A percentile compares a stretch with the other conserved stretches of the same genome.
Evolutionary conservation across 257 asterid genomes (phyloP).

Genomic region (Salvia rosmarinus): DNA sequence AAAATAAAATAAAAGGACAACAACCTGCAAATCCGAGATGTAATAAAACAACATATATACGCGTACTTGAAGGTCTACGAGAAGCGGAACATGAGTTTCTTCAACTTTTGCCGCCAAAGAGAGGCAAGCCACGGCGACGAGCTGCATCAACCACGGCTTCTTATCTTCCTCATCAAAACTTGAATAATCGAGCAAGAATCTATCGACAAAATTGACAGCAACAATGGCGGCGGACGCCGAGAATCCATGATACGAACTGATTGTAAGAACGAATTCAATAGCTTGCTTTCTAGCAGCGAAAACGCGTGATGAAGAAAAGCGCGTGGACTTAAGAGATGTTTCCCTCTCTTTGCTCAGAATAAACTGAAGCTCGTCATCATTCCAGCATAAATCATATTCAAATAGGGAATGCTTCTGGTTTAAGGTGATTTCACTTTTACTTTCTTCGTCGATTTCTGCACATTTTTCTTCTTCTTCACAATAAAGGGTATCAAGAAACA

Average conservation of each 20-base stretch:
- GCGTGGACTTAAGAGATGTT: constrained; percentile 22
- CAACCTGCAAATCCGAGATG: too few species aligned
- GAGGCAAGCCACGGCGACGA: constrained; percentile 65
- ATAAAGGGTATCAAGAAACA: constrained; percentile 43
- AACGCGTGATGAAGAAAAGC: constrained; percentile 13
- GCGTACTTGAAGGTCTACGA: constrained; percentile 68
- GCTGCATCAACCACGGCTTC: constrained; percentile 66
- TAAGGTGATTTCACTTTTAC: constrained; percentile 8
- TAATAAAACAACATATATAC: neutral
- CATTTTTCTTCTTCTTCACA: constrained; percentile 41
- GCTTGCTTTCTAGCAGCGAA: constrained; percentile 42
- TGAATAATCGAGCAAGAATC: constrained; percentile 45
- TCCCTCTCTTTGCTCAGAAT: constrained; percentile 63
- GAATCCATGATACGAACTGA: constrained; percentile 47
- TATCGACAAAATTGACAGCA: constrained; percentile 62
- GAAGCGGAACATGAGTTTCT: constrained; percentile 67
- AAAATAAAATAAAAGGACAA: neutral
- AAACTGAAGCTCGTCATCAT: constrained; percentile 56
- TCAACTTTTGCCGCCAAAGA: constrained; percentile 84
- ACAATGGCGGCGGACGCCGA: constrained; percentile 58
- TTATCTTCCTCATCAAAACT: constrained; percentile 40
- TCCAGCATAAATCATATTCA: constrained; percentile 53
- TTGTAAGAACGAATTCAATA: constrained; percentile 56
- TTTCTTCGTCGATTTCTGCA: constrained; percentile 16
- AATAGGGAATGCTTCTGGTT: constrained; percentile 3